A percentile compares a stretch with the other conserved stretches of the same genome.
Evolutionary conservation across 148 eudicot genomes (phyloP).

Genomic region (Pharnaceum exiguum): DNA sequence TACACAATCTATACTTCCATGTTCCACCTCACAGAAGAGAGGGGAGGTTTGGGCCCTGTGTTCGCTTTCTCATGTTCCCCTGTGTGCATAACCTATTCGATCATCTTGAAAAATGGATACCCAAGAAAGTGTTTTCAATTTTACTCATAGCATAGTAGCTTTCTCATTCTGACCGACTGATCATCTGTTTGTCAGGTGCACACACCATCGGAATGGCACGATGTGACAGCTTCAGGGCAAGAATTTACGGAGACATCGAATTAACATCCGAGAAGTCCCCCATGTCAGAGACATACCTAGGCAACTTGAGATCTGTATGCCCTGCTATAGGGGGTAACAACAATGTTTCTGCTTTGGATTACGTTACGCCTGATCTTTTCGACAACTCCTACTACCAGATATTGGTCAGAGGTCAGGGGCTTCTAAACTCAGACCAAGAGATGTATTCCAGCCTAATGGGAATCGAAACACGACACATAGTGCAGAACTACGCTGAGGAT

Average conservation of each 20-base stretch:
- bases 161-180: background rate
- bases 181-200: slow-evolving; percentile 47
- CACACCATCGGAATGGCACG: slow-evolving; percentile 95
- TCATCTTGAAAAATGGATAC: no score
- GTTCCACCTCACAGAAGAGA: no score
- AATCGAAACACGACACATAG: slow-evolving; percentile 58
- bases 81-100: no score
- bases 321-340: slow-evolving; percentile 53
- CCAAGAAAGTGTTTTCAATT: no score
- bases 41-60: no score
- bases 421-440: slow-evolving; percentile 82
- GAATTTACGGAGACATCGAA: slow-evolving; percentile 84
- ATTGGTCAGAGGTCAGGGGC: slow-evolving; percentile 71
- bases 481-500: slow-evolving; percentile 56
- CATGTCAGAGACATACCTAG: slow-evolving; percentile 44
- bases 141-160: no score
- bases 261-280: slow-evolving; percentile 48
- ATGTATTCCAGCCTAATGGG: slow-evolving; percentile 71
- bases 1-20: no score
- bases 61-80: no score
- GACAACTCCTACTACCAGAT: slow-evolving; percentile 82
- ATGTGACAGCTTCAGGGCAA: slow-evolving; percentile 57
- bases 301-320: slow-evolving; percentile 48
- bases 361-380: slow-evolving; percentile 60
- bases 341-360: slow-evolving; percentile 69